Base-by-base conservation (phyloP, 208 protist genomes). In the Trypanosoma lewisi region DNA sequence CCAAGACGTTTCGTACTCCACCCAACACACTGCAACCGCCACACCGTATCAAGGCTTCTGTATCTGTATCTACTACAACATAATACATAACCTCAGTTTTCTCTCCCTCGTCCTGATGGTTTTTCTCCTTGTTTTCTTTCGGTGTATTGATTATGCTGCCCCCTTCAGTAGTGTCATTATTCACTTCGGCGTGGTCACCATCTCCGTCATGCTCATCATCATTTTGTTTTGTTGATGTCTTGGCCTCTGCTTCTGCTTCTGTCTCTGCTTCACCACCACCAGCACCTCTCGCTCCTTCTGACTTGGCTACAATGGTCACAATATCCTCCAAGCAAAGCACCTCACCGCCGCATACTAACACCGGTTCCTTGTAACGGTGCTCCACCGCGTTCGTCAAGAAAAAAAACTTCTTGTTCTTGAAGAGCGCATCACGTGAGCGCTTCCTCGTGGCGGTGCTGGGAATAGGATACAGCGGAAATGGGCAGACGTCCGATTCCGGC, bases 391-490 rank as follows among this genome's bases (percentile, higher is more conserved):
- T 71, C 7, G 74, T 76, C 49, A 82, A 17, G 25, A 90, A 82
- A 66, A 85, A 74, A 47, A 93, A 89, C 12, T 63, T 60, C 23
- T 58, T 48, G 14, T 68, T 30, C 21, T 54, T 33, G 25, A 94
- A 89, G 2, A 94, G 64, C 4, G 53, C 60, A 33, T 57, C 68
- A 36, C 83, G 80, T 41, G 62, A 54, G 45, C 81, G 80, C 39
- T 73, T 73, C 0, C 59, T 58, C 51, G 82, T 69, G 11, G 78
- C 79, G 3, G 78, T 81, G 39, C 65, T 52, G 3, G 87, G 76
- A 53, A 91, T 91, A 0, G 82, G 80, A 51, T 87, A 89, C 23
- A 94, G 76, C 2, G 82, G 80, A 70, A 85, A 94, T 23, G 84
- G 82, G 60, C 74, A 87, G 27, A 65, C 80, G 63, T 83, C 83